Evolutionary conservation across 2,329 filamentous ascomycete genomes (phyloP).

Genomic region (Alternaria triticina): DNA sequence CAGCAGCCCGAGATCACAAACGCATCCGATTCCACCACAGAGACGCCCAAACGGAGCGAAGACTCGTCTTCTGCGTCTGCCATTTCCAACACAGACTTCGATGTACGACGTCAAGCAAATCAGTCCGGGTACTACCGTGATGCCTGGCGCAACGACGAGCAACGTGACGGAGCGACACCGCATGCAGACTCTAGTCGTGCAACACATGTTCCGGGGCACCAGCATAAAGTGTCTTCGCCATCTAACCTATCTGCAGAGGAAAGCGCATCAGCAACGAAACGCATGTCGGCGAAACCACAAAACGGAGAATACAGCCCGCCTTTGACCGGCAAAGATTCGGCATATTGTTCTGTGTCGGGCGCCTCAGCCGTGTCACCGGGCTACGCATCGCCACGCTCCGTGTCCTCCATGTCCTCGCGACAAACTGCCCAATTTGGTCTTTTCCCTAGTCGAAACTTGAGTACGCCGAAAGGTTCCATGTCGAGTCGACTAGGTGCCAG

Average conservation of each 20-base stretch:
- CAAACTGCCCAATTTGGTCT: conserved; percentile 44
- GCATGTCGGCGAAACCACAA: conserved; percentile 14
- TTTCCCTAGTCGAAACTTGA: conserved; percentile 42
- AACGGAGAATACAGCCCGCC: conserved; percentile 39
- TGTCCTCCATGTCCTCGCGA: conserved; percentile 38
- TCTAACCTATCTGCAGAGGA: conserved; percentile 21
- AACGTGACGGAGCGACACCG: conserved; percentile 16
- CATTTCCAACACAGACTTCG: conserved; percentile 20
- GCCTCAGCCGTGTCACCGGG: conserved; percentile 41
- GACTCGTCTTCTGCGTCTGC: conserved; percentile 18
- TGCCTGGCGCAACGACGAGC: conserved; percentile 29
- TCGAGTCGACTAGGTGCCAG: conserved; percentile 34
- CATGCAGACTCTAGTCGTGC: conserved; percentile 21
- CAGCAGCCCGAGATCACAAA: conserved; percentile 24
- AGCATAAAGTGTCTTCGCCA: conserved; percentile 13
- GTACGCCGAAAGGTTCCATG: conserved; percentile 41
- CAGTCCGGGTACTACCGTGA: conserved; percentile 32
- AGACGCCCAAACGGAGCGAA: conserved; percentile 26
- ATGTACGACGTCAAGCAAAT: conserved; percentile 19
- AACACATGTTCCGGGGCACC: conserved; percentile 19
- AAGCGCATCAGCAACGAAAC: conserved; percentile 12
- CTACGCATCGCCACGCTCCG: conserved; percentile 33
- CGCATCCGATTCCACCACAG: conserved; percentile 26
- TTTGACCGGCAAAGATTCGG: conserved; percentile 46
- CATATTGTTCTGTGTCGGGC: conserved; percentile 48